phyloP scores from a whole-genome alignment of 2,329 filamentous ascomycete species.

The Stenocarpella maydis region DNA sequence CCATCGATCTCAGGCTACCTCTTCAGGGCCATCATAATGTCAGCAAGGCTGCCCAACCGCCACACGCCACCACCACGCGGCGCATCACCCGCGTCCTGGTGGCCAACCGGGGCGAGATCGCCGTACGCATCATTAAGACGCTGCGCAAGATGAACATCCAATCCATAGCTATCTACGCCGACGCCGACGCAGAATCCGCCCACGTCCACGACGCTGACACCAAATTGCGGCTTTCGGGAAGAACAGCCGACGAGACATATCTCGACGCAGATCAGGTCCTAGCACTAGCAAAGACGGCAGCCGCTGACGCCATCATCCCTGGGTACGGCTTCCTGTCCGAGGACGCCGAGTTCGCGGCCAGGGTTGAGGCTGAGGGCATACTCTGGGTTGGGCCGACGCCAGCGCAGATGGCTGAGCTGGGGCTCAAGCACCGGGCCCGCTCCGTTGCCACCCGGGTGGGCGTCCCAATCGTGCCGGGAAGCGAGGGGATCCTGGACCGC shows the following conservation, averaged over 20 bases:
- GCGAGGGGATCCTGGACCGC: not conserved
- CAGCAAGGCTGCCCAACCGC: not conserved
- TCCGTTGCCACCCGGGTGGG: not conserved
- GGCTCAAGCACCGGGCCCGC: not conserved
- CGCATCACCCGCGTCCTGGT: not conserved
- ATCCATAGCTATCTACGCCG: not conserved
- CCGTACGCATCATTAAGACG: not conserved
- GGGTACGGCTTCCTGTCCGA: constrained; percentile 3
- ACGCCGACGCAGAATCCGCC: not conserved
- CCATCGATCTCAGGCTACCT: not conserved
- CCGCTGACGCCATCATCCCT: not conserved
- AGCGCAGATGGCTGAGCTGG: not conserved
- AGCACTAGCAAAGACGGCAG: not conserved
- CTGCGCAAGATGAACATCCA: not conserved
- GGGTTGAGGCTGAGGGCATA: not conserved
- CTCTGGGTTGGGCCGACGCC: not conserved
- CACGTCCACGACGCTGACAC: not conserved
- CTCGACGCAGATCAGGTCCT: not conserved
- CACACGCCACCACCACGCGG: not conserved
- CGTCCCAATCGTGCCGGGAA: not conserved
- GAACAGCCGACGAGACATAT: not conserved
- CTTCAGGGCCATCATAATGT: not conserved
- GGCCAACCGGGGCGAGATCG: constrained; percentile 6
- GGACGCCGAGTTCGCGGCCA: not conserved
- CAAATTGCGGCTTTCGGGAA: not conserved